Evolutionary conservation across 805 yeast genomes (phyloP).

Genomic region (Spencermartinsiella europaea): DNA sequence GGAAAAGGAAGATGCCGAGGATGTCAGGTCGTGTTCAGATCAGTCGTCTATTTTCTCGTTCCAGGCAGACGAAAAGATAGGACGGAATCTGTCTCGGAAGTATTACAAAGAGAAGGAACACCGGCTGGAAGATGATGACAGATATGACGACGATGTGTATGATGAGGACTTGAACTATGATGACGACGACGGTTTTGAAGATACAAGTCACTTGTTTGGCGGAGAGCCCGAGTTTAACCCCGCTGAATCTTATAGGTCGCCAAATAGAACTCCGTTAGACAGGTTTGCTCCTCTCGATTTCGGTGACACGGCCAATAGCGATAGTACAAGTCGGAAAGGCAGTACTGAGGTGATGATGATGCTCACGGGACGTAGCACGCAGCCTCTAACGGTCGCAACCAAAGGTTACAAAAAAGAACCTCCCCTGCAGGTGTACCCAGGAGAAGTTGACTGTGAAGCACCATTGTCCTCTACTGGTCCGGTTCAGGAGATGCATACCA

Average conservation of each 20-base stretch:
- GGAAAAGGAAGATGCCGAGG: conserved; percentile 14
- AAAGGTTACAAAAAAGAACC: background rate
- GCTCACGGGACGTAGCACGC: background rate
- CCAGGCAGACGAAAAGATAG: conserved; percentile 40
- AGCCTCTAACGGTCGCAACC: background rate
- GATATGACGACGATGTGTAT: conserved; percentile 25
- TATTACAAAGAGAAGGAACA: conserved; percentile 40
- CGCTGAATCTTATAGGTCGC: background rate
- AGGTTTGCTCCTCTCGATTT: conserved; percentile 1
- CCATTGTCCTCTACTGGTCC: background rate
- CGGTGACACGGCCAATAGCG: background rate
- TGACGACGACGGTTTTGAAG: conserved; percentile 8
- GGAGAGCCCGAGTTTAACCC: background rate
- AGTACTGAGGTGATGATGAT: background rate
- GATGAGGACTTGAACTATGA: conserved; percentile 34
- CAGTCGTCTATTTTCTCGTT: conserved; percentile 43
- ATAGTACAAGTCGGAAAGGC: too few relatives aligned
- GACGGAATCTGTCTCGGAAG: conserved; percentile 46
- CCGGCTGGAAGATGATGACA: conserved; percentile 22
- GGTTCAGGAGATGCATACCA: too few relatives aligned
- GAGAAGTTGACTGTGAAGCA: background rate
- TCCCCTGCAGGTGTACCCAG: background rate
- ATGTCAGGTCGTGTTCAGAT: too few relatives aligned
- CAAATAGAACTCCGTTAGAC: background rate
- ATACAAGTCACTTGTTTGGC: background rate